Evolutionary conservation across 148 eudicot genomes (phyloP), one percentile per base, ranked within the genome.

Genomic region (Amaranthus palmeri): DNA sequence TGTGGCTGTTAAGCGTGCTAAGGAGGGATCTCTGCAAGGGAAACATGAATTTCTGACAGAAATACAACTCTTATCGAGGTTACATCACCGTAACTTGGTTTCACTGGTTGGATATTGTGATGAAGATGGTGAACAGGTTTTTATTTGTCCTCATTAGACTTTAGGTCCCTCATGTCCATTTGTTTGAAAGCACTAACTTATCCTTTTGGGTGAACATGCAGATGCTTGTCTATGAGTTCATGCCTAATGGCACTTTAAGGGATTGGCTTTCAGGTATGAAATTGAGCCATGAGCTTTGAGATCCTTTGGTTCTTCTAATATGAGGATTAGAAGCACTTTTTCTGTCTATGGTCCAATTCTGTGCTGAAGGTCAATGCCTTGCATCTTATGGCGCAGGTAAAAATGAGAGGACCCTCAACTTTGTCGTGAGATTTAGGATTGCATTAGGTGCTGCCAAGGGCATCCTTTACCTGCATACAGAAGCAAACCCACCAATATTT

Each of bases 401-500:
- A 81, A 73, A 75, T 55, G 84, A 82, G 78, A 80, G 74, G 79
- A 72, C 74, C 59, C 77, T 92, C 74, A 81, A 79, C 68, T 90
- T 92, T 78, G 83, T 77, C 43, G 65, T 72, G 85, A 90, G 98
- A 76, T 73, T 92, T 72, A 84, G 77, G 46, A 69, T 92, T 55
- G 98, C 96, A 61, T 65, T 92, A 72, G 98, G 88, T 74, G 83
- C 96, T 13, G 87, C 98, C 8, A 88, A 83, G 73, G 98, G 93
- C 36, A 85, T 92, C 74, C 88, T 90, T 69, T 92, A 92, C 81
- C 86, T 92, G 63, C 98, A 92, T 75, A 85, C 92, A 7, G 98
- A 92, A 83, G 98, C 96, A 58, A 67, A 92, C 68, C 98, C 98
- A 36, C 98, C 98, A 8, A 88, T 92, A 74, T 90, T 90, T 73